These are phyloP conservation scores for Fusarium verticillioides DNA, from an alignment of 2,329 filamentous ascomycete genomes.

Conservation along the genomic window DNA sequence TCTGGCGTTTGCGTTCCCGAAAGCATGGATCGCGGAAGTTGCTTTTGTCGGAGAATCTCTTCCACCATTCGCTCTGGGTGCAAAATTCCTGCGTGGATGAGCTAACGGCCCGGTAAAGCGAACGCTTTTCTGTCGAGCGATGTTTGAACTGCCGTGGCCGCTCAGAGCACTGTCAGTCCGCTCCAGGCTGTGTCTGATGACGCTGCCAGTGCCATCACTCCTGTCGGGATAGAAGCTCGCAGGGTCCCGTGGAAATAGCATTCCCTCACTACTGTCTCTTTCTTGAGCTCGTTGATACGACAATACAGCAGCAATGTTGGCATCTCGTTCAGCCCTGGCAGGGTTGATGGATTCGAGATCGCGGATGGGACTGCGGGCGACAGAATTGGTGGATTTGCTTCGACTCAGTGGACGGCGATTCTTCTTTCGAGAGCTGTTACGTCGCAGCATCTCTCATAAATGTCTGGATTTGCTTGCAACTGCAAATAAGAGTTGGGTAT, in stretches of 20 bases:
- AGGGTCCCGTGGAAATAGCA: constrained; percentile 39
- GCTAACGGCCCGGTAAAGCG: constrained; percentile 59
- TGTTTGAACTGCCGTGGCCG: constrained; percentile 33
- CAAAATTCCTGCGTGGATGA: constrained; percentile 44
- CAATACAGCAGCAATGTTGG: constrained; percentile 69
- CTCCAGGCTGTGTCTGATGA: constrained; percentile 20
- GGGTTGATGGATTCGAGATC: constrained; percentile 61
- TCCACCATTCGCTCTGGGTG: constrained; percentile 46
- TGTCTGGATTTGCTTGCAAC: neutral
- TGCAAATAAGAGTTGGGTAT: neutral
- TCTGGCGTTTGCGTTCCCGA: constrained; percentile 24
- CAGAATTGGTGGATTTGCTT: constrained; percentile 65
- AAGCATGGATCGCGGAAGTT: constrained; percentile 9
- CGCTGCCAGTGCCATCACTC: constrained; percentile 37
- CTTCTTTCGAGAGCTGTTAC: constrained; percentile 58
- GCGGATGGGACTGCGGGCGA: constrained; percentile 53
- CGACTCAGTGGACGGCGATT: constrained; percentile 57
- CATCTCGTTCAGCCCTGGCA: constrained; percentile 64
- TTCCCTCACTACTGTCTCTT: constrained; percentile 42
- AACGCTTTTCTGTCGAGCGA: constrained; percentile 64
- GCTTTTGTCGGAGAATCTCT: constrained; percentile 19
- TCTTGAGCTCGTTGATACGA: constrained; percentile 67
- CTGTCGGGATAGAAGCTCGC: constrained; percentile 27
- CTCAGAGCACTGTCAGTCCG: constrained; percentile 25
- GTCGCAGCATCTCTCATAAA: constrained; percentile 58